Evolutionary conservation across 2,329 filamentous ascomycete species (phyloP).

Genomic region (Ophiocordyceps robertsii): DNA sequence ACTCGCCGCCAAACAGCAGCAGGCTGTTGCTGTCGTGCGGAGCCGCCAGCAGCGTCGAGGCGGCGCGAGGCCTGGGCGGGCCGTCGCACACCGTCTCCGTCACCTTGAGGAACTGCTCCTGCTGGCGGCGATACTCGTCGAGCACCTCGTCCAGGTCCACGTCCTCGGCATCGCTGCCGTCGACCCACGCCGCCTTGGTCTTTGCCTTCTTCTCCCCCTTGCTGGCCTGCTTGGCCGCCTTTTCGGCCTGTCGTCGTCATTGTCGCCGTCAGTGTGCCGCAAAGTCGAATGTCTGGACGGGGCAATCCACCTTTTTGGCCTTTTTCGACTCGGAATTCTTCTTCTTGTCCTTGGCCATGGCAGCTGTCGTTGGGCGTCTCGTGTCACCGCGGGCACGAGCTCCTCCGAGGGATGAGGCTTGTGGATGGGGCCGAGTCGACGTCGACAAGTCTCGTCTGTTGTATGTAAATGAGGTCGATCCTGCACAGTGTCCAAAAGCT

Average conservation of each 20-base stretch:
- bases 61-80: slow-evolving; percentile 67
- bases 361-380: not conserved
- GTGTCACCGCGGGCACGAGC: too few relatives aligned
- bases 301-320: slow-evolving; percentile 28
- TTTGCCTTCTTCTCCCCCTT: slow-evolving; percentile 83
- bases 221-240: slow-evolving; percentile 69
- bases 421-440: too few relatives aligned
- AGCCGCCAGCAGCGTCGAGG: slow-evolving; percentile 70
- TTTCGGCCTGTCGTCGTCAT: slow-evolving; percentile 32
- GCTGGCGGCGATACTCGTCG: slow-evolving; percentile 82
- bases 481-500: too few relatives aligned
- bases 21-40: slow-evolving; percentile 79
- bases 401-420: too few relatives aligned
- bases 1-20: slow-evolving; percentile 88
- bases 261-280: too few relatives aligned
- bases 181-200: slow-evolving; percentile 51
- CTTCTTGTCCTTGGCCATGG: slow-evolving; percentile 41
- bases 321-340: slow-evolving; percentile 34
- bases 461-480: too few relatives aligned
- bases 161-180: slow-evolving; percentile 82
- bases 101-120: slow-evolving; percentile 88
- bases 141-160: slow-evolving; percentile 88
- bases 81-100: slow-evolving; percentile 62
- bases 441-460: too few relatives aligned
- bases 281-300: too few relatives aligned